Evolutionary conservation across 768 basidiomycete species (phyloP).

Genomic region (Mycena capillaripes): DNA sequence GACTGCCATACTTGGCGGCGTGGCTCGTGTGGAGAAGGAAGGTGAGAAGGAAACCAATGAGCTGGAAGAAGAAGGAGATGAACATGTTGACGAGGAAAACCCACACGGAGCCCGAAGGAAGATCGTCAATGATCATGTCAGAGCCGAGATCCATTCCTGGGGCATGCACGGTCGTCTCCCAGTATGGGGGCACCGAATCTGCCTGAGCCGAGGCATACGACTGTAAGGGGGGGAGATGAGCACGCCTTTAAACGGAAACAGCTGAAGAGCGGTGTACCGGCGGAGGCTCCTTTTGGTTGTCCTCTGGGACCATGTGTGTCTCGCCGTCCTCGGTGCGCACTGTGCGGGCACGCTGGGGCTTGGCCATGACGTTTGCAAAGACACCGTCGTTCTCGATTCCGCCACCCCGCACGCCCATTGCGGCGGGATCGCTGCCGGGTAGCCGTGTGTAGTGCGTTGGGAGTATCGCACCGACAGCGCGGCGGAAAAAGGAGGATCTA

Average conservation of each 20-base stretch:
- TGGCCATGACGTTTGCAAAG: conserved; percentile 94
- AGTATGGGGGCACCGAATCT: conserved; percentile 95
- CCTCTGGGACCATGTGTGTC: conserved; percentile 81
- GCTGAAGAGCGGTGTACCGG: conserved; percentile 70
- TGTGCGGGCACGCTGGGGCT: conserved; percentile 70
- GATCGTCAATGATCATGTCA: conserved; percentile 90
- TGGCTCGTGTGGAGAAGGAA: conserved; percentile 94
- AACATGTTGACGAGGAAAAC: conserved; percentile 85
- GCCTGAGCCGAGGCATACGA: conserved; percentile 90
- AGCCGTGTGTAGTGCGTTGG: conserved; percentile 75
- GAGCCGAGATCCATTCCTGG: conserved; percentile 61
- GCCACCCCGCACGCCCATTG: conserved; percentile 64
- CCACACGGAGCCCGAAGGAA: conserved; percentile 85
- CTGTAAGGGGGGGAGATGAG: conserved; percentile 55
- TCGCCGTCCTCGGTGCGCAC: conserved; percentile 68
- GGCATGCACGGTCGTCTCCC: conserved; percentile 95
- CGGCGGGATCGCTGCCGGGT: conserved; percentile 51
- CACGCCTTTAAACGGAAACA: not conserved
- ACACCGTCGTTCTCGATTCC: conserved; percentile 93
- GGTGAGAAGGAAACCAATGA: conserved; percentile 92
- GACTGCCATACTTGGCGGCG: conserved; percentile 93
- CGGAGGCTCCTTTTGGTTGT: conserved; percentile 84
- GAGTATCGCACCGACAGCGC: conserved; percentile 71
- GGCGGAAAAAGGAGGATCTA: conserved; percentile 67
- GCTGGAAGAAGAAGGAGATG: conserved; percentile 97